Evolutionary conservation across 1,284 basidiomycete genomes (phyloP).

Genomic region (Vanrija pseudolonga): DNA sequence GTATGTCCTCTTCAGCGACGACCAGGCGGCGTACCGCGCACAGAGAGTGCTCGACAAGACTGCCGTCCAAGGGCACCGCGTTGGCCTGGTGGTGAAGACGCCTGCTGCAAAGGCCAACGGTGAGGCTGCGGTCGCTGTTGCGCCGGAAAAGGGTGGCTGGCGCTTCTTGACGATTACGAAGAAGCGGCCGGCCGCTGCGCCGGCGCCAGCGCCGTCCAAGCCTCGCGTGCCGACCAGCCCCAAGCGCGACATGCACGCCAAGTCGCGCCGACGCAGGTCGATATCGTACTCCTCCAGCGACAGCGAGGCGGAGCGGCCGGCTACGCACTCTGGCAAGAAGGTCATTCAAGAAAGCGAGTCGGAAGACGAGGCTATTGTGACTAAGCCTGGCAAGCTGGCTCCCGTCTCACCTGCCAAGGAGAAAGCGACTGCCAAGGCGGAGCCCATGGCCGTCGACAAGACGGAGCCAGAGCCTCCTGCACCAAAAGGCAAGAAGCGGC

Average conservation of each 20-base stretch:
- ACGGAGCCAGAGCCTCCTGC: conserved; percentile 5
- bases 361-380: not conserved
- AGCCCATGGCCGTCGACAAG: conserved; percentile 4
- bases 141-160: conserved; percentile 19
- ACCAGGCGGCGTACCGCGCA: conserved; percentile 26
- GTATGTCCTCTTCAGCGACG: conserved; percentile 43
- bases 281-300: conserved; percentile 25
- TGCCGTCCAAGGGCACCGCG: conserved; percentile 27
- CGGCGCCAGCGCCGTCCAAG: conserved; percentile 1
- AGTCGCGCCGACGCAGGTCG: conserved; percentile 11
- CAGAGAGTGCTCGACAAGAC: conserved; percentile 37
- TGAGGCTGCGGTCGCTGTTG: conserved; percentile 7
- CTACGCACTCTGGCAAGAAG: not conserved
- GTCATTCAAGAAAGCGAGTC: conserved; percentile 4
- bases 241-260: conserved; percentile 2
- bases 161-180: conserved; percentile 39
- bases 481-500: conserved; percentile 32
- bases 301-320: conserved; percentile 15
- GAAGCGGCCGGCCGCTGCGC: conserved; percentile 22
- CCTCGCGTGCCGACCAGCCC: conserved; percentile 11
- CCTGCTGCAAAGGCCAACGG: conserved; percentile 16
- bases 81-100: conserved; percentile 27
- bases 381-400: not conserved
- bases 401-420: conserved; percentile 5
- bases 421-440: not conserved